Conservation (phyloP, 2,329 filamentous ascomycete genomes). For the Hypoxylon sp. region DNA sequence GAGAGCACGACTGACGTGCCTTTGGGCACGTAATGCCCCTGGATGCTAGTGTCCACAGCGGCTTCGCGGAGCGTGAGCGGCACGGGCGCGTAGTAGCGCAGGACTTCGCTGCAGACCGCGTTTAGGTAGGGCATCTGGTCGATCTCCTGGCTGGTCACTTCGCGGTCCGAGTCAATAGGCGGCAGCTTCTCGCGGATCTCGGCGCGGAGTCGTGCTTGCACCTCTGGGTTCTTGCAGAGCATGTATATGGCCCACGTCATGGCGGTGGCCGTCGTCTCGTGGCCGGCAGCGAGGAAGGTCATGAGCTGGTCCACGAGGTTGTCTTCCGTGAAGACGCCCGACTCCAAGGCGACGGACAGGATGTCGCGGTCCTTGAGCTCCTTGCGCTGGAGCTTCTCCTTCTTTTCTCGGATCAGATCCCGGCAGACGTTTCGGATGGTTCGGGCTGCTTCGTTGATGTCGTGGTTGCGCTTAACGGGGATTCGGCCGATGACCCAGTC, state of each 20-base stretch:
- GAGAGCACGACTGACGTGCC: constrained; percentile 74
- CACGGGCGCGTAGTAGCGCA: constrained; percentile 59
- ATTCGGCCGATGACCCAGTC: constrained; percentile 70
- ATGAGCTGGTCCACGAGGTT: constrained; percentile 57
- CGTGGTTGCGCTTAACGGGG: constrained; percentile 78
- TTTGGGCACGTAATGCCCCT: constrained; percentile 70
- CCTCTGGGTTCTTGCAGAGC: constrained; percentile 52
- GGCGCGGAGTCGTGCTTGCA: constrained; percentile 55
- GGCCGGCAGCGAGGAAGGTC: constrained; percentile 59
- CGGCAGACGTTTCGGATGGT: constrained; percentile 75
- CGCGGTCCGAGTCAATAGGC: constrained; percentile 50
- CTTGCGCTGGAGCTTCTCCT: constrained; percentile 62
- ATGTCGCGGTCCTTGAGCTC: constrained; percentile 56
- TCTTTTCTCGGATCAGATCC: constrained; percentile 78
- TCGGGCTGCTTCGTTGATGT: constrained; percentile 66
- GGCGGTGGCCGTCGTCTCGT: constrained; percentile 59
- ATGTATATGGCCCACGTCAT: constrained; percentile 59
- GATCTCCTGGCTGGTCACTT: constrained; percentile 53
- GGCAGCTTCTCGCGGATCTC: constrained; percentile 56
- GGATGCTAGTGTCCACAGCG: constrained; percentile 66
- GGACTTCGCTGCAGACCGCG: constrained; percentile 59
- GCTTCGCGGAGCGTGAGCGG: constrained; percentile 72
- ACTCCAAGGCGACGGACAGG: constrained; percentile 54
- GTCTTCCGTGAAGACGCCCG: constrained; percentile 55
- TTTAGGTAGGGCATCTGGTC: constrained; percentile 57